Evolutionary conservation across 139 green algal species (phyloP).

Genomic region (Pycnococcus provasolii): DNA sequence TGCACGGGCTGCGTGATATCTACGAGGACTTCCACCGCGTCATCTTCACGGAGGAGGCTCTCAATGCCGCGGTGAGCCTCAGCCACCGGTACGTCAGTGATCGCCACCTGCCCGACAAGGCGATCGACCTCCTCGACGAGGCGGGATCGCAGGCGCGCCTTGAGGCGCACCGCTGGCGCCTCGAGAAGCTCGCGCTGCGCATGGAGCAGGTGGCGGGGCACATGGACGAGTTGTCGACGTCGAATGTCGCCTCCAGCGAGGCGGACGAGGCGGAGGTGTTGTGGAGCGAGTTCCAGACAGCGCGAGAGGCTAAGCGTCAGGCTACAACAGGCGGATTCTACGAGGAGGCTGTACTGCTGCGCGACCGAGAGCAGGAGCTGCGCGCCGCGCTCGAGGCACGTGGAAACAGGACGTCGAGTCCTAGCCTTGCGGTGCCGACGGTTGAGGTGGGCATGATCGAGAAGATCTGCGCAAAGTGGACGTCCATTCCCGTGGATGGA

Average conservation of each 20-base stretch:
- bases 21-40: slow-evolving; percentile 83
- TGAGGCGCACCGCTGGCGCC: slow-evolving; percentile 44
- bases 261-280: slow-evolving; percentile 1
- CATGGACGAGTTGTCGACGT: neutral
- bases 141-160: slow-evolving; percentile 79
- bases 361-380: slow-evolving; percentile 47
- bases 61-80: slow-evolving; percentile 46
- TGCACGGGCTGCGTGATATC: slow-evolving; percentile 51
- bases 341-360: slow-evolving; percentile 75
- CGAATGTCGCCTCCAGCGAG: slow-evolving; percentile 2
- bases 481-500: slow-evolving; percentile 73
- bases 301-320: slow-evolving; percentile 67
- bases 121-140: slow-evolving; percentile 97
- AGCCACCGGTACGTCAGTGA: slow-evolving; percentile 65
- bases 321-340: slow-evolving; percentile 49
- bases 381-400: slow-evolving; percentile 16
- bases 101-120: slow-evolving; percentile 88
- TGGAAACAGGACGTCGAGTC: neutral
- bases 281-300: slow-evolving; percentile 14
- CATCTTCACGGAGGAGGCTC: slow-evolving; percentile 47
- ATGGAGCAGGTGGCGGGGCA: neutral
- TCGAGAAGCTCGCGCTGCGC: neutral
- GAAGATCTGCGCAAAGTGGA: slow-evolving; percentile 49
- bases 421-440: neutral
- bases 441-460: neutral